These are phyloP conservation scores for Nothophytophthora sp. DNA, from an alignment of 352 stramenopile genomes.

Conservation along the genomic window DNA sequence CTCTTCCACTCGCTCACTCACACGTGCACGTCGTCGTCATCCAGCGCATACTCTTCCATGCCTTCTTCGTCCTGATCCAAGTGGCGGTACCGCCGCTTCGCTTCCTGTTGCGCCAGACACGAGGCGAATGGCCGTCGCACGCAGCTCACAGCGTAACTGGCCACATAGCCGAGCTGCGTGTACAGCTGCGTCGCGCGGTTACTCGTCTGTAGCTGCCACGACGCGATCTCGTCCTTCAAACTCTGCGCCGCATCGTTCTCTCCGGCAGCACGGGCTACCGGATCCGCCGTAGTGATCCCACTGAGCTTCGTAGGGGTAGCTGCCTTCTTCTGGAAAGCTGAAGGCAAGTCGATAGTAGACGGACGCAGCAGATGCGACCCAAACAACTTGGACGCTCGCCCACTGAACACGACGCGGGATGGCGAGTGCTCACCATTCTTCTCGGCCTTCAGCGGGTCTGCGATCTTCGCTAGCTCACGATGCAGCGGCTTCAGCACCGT, in stretches of 20 bases:
- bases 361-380: slow-evolving; percentile 60
- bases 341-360: slow-evolving; percentile 56
- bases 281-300: slow-evolving; percentile 20
- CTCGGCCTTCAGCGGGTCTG: slow-evolving; percentile 31
- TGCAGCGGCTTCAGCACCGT: slow-evolving; percentile 40
- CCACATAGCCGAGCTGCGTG: slow-evolving; percentile 25
- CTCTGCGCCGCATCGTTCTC: slow-evolving; percentile 31
- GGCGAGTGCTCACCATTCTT: slow-evolving; percentile 21
- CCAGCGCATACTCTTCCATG: slow-evolving; percentile 38
- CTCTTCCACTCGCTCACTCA: no score
- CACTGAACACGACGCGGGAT: slow-evolving; percentile 66
- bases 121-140: slow-evolving; percentile 34
- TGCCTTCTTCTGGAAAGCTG: slow-evolving; percentile 18
- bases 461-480: slow-evolving; percentile 42
- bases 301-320: slow-evolving; percentile 8
- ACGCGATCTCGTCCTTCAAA: slow-evolving; percentile 47
- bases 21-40: slow-evolving; percentile 31
- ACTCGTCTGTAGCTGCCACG: slow-evolving; percentile 38
- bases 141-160: slow-evolving; percentile 29
- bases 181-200: slow-evolving; percentile 31
- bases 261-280: slow-evolving; percentile 23
- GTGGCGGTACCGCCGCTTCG: slow-evolving; percentile 27
- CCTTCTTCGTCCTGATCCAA: slow-evolving; percentile 39
- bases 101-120: slow-evolving; percentile 30
- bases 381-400: slow-evolving; percentile 75